Percentiles rank a stretch among this genome's conserved stretches.
These are phyloP conservation scores for Eucalyptus marginata DNA, from an alignment of 345 rosid species.

Conservation along the genomic window DNA sequence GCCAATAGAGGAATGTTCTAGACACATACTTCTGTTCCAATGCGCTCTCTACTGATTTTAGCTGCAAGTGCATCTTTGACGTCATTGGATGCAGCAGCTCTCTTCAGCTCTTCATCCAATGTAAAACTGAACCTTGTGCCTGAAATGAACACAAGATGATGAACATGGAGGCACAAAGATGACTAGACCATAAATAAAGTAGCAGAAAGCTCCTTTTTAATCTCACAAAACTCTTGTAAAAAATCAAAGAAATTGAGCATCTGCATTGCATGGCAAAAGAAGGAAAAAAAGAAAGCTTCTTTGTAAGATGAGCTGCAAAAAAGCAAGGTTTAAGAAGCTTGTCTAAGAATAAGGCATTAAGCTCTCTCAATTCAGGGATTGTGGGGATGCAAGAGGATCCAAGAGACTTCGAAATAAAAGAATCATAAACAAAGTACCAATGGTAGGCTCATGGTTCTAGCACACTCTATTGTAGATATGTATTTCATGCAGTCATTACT, in stretches of 20 bases:
- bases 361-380: background rate
- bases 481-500: background rate
- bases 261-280: background rate
- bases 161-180: background rate
- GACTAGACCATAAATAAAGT: background rate
- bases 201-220: background rate
- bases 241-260: background rate
- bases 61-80: slow-evolving; percentile 76
- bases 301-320: background rate
- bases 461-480: background rate
- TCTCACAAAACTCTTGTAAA: background rate
- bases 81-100: slow-evolving; percentile 65
- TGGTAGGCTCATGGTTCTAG: background rate
- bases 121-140: slow-evolving; percentile 81
- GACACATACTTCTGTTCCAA: slow-evolving; percentile 73
- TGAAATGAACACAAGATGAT: slow-evolving; percentile 10
- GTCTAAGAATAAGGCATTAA: background rate
- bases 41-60: slow-evolving; percentile 87
- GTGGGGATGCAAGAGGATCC: background rate
- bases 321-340: background rate
- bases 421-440: background rate
- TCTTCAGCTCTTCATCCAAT: slow-evolving; percentile 62
- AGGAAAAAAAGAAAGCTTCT: background rate
- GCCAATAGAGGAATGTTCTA: background rate
- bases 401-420: background rate